These are phyloP conservation scores for Globisporangium okanoganense DNA, from an alignment of 352 stramenopile species.

Conservation along the genomic window DNA sequence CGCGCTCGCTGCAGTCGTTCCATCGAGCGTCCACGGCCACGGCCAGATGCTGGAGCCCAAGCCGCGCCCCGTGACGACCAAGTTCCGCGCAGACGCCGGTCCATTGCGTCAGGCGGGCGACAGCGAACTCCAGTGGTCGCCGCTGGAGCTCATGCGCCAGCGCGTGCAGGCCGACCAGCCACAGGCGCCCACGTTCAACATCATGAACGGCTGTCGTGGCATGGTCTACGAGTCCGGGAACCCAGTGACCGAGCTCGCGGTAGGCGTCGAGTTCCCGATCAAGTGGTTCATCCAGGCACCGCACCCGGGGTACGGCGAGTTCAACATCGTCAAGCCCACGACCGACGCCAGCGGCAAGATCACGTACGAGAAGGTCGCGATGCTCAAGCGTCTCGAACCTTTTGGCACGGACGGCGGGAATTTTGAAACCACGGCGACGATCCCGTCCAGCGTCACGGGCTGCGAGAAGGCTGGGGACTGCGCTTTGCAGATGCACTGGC, in stretches of 20 bases:
- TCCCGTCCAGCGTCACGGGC: constrained; percentile 38
- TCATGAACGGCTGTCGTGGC: constrained; percentile 56
- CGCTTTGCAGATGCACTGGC: constrained; percentile 58
- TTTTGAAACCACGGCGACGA: constrained; percentile 23
- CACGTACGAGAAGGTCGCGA: constrained; percentile 35
- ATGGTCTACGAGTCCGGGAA: constrained; percentile 43
- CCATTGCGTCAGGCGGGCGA: constrained; percentile 40
- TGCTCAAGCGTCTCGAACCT: constrained; percentile 33
- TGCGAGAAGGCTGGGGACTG: constrained; percentile 40
- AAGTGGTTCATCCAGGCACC: constrained; percentile 54
- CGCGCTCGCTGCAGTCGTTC: neutral
- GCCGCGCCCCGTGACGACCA: constrained; percentile 21
- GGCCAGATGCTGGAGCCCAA: constrained; percentile 20
- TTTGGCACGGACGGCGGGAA: constrained; percentile 36
- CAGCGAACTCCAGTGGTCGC: constrained; percentile 42
- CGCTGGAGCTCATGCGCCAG: constrained; percentile 45
- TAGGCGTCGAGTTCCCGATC: constrained; percentile 35
- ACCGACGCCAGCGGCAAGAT: constrained; percentile 35
- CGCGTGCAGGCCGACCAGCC: constrained; percentile 42
- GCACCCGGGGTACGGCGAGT: constrained; percentile 48
- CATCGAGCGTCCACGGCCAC: constrained; percentile 15
- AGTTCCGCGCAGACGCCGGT: constrained; percentile 37
- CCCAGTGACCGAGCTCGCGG: constrained; percentile 36
- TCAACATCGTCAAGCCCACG: constrained; percentile 52
- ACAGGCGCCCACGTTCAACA: constrained; percentile 40